These are phyloP conservation scores for Torrubiellomyces zombiae DNA, from an alignment of 2,329 filamentous ascomycete genomes.

Conservation along the genomic window DNA sequence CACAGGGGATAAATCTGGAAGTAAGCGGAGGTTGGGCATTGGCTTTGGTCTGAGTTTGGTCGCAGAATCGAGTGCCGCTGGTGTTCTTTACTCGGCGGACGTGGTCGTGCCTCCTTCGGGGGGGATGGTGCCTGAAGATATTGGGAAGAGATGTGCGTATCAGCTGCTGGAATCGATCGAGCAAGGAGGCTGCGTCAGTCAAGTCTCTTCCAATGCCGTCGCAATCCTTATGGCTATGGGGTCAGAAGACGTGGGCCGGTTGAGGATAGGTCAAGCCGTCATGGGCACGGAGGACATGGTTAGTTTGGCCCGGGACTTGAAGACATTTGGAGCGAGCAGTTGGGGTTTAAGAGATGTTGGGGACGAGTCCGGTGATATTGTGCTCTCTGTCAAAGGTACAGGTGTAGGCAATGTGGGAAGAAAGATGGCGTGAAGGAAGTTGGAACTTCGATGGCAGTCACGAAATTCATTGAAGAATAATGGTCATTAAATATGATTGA, in stretches of 20 bases:
- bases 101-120: conserved; percentile 58
- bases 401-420: conserved; percentile 91
- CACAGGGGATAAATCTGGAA: conserved; percentile 34
- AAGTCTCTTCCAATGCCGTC: conserved; percentile 54
- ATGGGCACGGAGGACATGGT: conserved; percentile 68
- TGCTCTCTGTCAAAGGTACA: conserved; percentile 80
- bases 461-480: background rate
- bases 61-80: conserved; percentile 70
- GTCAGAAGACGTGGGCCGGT: conserved; percentile 78
- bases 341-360: conserved; percentile 74
- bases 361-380: conserved; percentile 53
- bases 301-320: conserved; percentile 66
- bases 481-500: too few relatives aligned
- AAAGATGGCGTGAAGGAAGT: conserved; percentile 49
- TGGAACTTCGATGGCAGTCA: too few relatives aligned
- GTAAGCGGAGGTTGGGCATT: conserved; percentile 56
- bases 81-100: conserved; percentile 79
- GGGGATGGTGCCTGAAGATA: conserved; percentile 74
- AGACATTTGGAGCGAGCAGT: conserved; percentile 73
- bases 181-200: conserved; percentile 66
- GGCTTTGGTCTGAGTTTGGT: conserved; percentile 86
- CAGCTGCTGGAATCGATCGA: conserved; percentile 74
- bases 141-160: conserved; percentile 75
- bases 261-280: conserved; percentile 68
- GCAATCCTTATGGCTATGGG: conserved; percentile 96